These are phyloP conservation scores for Arctium minus DNA, from an alignment of 129 eudicot species.

Conservation along the genomic window DNA sequence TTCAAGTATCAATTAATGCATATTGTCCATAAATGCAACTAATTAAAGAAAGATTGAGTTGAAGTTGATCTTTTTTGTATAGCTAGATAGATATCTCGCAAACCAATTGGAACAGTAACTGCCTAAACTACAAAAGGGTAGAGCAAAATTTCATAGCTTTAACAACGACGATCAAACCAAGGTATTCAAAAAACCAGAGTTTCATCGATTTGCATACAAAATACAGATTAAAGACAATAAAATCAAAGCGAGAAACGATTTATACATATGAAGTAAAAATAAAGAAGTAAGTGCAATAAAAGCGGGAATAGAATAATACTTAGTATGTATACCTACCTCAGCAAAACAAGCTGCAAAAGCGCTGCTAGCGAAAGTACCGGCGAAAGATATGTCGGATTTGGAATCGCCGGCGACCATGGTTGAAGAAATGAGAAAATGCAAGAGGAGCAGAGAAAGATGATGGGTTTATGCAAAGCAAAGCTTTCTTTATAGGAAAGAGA, in stretches of 20 bases:
- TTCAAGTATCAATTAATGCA: too few species aligned
- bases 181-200: not conserved
- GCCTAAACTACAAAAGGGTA: not conserved
- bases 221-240: not conserved
- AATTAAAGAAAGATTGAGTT: not conserved
- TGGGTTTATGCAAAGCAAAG: not conserved
- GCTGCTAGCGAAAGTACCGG: slow-evolving; percentile 66
- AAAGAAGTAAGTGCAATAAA: not conserved
- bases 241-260: not conserved
- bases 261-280: not conserved
- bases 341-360: slow-evolving; percentile 84
- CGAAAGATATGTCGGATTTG: slow-evolving; percentile 56
- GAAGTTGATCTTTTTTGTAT: not conserved
- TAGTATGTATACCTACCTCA: slow-evolving; percentile 35
- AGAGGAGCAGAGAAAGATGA: not conserved
- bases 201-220: not conserved
- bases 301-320: not conserved
- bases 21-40: not conserved
- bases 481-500: not conserved
- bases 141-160: not conserved
- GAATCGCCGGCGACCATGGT: slow-evolving; percentile 39
- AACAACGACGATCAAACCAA: not conserved
- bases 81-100: not conserved
- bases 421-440: not conserved
- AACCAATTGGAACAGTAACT: not conserved